A percentile compares a stretch with the other conserved stretches of the same genome.
These are phyloP conservation scores for Emericellopsis terricola DNA, from an alignment of 495 filamentous ascomycete species.

Conservation along the genomic window DNA sequence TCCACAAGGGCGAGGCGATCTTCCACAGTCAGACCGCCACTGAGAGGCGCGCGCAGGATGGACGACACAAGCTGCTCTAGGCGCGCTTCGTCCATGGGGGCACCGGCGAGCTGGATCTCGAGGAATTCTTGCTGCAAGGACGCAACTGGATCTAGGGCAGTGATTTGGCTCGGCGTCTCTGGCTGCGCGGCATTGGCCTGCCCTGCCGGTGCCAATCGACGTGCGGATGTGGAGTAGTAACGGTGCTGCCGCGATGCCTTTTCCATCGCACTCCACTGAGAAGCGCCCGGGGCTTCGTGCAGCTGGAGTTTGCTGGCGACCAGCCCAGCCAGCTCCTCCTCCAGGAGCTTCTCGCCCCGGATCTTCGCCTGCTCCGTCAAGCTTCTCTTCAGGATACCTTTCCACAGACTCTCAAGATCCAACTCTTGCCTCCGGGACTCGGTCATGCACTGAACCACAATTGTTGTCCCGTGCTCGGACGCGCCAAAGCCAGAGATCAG, in stretches of 20 bases:
- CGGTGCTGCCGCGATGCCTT: conserved; percentile 9
- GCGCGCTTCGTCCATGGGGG: conserved; percentile 14
- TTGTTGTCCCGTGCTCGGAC: conserved; percentile 28
- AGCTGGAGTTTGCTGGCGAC: neutral
- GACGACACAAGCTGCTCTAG: conserved; percentile 15
- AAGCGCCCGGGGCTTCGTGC: neutral
- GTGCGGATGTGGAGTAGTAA: conserved; percentile 12
- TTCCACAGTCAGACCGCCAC: conserved; percentile 1
- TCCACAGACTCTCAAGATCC: conserved; percentile 71
- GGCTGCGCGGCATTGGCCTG: conserved; percentile 5
- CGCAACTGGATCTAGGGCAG: conserved; percentile 10
- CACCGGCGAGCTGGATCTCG: conserved; percentile 12
- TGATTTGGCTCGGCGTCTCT: conserved; percentile 1
- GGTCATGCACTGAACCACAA: conserved; percentile 85
- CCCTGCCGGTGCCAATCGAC: neutral
- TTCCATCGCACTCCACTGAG: neutral
- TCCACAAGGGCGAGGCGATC: conserved; percentile 13
- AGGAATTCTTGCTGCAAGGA: conserved; percentile 8
- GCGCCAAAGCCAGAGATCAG: conserved; percentile 62
- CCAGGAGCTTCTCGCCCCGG: neutral
- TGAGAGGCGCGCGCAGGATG: conserved; percentile 10
- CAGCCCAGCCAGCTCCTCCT: neutral
- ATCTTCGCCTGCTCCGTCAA: conserved; percentile 4
- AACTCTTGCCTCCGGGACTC: conserved; percentile 69
- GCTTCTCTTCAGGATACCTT: conserved; percentile 11